Conservation (phyloP, 2,329 filamentous ascomycete species). For the Dactylellina sp. region DNA sequence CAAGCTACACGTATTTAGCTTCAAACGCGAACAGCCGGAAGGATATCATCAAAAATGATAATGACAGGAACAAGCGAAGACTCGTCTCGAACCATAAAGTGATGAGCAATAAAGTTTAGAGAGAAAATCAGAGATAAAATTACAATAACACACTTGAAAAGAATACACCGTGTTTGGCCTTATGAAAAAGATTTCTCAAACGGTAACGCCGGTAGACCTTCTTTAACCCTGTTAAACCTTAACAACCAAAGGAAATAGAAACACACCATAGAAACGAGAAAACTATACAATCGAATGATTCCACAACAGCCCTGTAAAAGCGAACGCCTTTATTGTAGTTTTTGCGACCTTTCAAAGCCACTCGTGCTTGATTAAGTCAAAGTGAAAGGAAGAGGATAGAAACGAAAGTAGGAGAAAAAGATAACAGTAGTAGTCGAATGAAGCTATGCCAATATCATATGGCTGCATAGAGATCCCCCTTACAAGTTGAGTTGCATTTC, state of each 20-base stretch:
- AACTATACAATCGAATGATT: neutral
- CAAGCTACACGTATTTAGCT: neutral
- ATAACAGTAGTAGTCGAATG: neutral
- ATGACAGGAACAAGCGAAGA: conserved; percentile 1
- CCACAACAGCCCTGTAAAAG: conserved; percentile 19
- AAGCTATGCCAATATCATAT: neutral
- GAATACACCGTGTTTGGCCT: conserved; percentile 17
- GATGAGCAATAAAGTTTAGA: neutral
- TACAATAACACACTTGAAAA: conserved; percentile 25
- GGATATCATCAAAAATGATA: conserved; percentile 11
- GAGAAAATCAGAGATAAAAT: conserved; percentile 18
- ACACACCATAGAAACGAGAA: neutral
- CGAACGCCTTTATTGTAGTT: conserved; percentile 36
- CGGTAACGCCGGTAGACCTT: conserved; percentile 37
- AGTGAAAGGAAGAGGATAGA: conserved; percentile 1
- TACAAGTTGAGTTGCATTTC: neutral
- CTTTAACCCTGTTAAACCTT: conserved; percentile 9
- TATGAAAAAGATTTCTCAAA: conserved; percentile 13
- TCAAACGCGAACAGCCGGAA: neutral
- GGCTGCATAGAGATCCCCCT: neutral
- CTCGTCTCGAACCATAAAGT: neutral
- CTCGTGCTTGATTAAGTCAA: neutral
- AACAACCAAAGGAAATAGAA: conserved; percentile 9
- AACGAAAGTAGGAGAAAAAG: conserved; percentile 14
- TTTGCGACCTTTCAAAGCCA: conserved; percentile 14